These are phyloP conservation scores for Dothistroma septosporum DNA, from an alignment of 2,329 filamentous ascomycete genomes.

Conservation along the genomic window DNA sequence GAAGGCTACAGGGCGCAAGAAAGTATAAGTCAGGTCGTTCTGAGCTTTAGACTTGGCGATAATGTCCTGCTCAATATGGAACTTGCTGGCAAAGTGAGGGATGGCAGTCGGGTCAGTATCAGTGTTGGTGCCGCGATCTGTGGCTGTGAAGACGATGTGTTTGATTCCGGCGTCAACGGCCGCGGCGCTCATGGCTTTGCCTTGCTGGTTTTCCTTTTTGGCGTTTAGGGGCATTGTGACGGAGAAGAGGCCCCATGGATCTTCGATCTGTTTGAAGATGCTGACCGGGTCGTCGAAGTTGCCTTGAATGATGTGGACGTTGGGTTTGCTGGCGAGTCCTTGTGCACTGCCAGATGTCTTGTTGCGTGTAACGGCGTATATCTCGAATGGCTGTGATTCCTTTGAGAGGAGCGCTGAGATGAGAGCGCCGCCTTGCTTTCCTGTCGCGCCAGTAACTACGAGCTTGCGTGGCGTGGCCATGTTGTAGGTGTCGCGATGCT, in stretches of 20 bases:
- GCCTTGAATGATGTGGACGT: conserved; percentile 55
- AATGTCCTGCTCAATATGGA: conserved; percentile 60
- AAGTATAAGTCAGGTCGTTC: conserved; percentile 54
- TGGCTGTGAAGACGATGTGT: conserved; percentile 57
- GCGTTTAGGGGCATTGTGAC: conserved; percentile 25
- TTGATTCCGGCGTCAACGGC: conserved; percentile 52
- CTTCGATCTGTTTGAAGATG: conserved; percentile 45
- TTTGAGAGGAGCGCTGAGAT: conserved; percentile 40
- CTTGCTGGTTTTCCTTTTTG: conserved; percentile 51
- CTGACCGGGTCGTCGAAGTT: conserved; percentile 50
- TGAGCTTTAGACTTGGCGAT: conserved; percentile 35
- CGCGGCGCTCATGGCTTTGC: conserved; percentile 56
- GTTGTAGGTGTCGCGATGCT: neutral
- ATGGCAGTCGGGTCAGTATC: conserved; percentile 53
- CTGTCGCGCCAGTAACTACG: conserved; percentile 45
- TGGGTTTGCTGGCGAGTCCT: conserved; percentile 42
- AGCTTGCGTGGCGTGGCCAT: conserved; percentile 22
- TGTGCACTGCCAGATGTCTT: conserved; percentile 49
- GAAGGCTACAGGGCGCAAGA: conserved; percentile 60
- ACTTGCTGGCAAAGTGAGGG: conserved; percentile 60
- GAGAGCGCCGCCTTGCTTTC: conserved; percentile 46
- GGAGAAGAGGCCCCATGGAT: conserved; percentile 30
- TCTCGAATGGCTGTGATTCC: conserved; percentile 35
- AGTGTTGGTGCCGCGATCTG: conserved; percentile 55
- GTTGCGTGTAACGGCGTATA: conserved; percentile 60